Evolutionary conservation across 2,329 filamentous ascomycete genomes (phyloP).

Genomic region (Ceratocystis lukuohia): DNA sequence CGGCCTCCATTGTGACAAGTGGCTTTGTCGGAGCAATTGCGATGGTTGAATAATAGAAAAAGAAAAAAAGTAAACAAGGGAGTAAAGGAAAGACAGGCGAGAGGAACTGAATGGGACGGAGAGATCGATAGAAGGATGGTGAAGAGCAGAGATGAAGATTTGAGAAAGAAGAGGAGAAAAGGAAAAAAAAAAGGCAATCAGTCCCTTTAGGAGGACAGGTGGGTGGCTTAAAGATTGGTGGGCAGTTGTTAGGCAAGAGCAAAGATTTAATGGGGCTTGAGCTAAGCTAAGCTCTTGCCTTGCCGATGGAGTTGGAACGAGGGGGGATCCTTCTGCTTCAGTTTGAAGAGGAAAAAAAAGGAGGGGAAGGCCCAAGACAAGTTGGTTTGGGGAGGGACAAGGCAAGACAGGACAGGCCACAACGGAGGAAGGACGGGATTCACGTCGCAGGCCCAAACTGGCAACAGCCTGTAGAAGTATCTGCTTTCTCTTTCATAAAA

Average conservation of each 20-base stretch:
- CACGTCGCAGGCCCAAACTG: not conserved
- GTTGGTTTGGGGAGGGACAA: not conserved
- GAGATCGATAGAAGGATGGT: not conserved
- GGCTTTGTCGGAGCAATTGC: not conserved
- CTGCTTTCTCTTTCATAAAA: not conserved
- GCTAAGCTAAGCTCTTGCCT: constrained; percentile 4
- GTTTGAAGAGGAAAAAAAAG: not conserved
- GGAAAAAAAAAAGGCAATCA: not conserved
- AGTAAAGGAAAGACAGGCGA: not conserved
- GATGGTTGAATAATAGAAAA: not conserved
- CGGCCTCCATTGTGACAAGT: constrained; percentile 11
- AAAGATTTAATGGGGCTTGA: constrained; percentile 8
- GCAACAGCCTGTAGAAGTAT: not conserved
- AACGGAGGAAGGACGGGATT: not conserved
- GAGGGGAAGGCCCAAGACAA: not conserved
- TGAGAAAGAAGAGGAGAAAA: not conserved
- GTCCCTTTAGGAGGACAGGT: constrained; percentile 1
- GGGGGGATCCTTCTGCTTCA: not conserved
- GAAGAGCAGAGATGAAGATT: not conserved
- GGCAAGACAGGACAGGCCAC: not conserved
- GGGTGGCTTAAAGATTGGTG: not conserved
- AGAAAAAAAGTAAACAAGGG: not conserved
- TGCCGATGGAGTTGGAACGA: constrained; percentile 3
- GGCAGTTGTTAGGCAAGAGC: constrained; percentile 1
- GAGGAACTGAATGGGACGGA: not conserved